Base-by-base conservation (phyloP, 805 yeast genomes). In the Lachancea mirantina region DNA sequence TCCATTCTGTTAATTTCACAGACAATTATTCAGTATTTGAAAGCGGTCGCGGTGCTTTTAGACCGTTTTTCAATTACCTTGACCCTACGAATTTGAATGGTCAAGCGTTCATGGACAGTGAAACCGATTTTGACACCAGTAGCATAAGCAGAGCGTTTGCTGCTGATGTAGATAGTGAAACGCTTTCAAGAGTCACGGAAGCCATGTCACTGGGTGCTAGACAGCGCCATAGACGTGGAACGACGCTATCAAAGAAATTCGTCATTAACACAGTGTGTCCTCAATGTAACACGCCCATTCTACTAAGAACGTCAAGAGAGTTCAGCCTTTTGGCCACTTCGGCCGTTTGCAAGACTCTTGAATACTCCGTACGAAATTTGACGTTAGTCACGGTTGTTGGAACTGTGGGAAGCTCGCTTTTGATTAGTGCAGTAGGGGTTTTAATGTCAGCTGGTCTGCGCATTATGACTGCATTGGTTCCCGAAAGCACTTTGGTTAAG, bases 221-320 rank as follows among this genome's bases (percentile, higher is more conserved):
- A 13, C 34, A 34, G 14, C 25, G 30, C 11, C 19, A 21, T 3
- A n/a, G 10, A 7, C 14, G 14, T 23, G 14, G 19, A 7, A 25
- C 9, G 8, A 19, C 19, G 8, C 7, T 8, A 6, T 34, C 38
- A 2, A 33, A 34, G 7, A 34, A 29, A 24, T 24, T 34, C 6
- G 33, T 34, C 15, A 34, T 34, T 14, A 34, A 44, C 64, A 8
- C 50, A 5, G 32, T 28, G 10, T 57, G 62, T 32, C 62, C 62
- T 5, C 62, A 55, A 30, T 57, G 62, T 39, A 42, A 43, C 30
- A 25, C 46, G 2, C 40, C 40, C 8, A 49, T 57, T 9, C 30
- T 38, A 14, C 38, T 55, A 7, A 37, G 26, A 19, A 34, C 33
- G 5, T 28, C 36, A 27, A 19, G 39, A 5, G 25, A 19, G 13